Base-by-base conservation (phyloP, 176 grass and related monocot species). In the Oryza australiensis region DNA sequence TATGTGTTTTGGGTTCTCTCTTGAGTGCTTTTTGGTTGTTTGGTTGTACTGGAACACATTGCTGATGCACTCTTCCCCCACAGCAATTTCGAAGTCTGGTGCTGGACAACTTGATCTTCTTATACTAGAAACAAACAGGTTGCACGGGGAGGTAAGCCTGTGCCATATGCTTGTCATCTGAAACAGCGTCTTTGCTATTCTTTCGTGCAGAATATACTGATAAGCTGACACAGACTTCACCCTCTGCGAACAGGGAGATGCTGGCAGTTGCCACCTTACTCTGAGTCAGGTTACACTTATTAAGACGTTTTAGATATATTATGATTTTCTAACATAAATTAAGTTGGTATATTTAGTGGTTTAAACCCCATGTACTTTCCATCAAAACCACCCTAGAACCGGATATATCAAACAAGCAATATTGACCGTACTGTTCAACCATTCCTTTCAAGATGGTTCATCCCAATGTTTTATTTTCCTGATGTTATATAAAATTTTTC, bases 81-180 rank as follows among this genome's bases (percentile, higher is more conserved):
- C 80, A 83, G 86, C 26, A 67, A 83, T 88, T 73, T 88, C 80
- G 0, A 88, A 79, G 35, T 88, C 59, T 73, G 80, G 80, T 57
- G 45, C 86, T 3, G 68, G 70, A 20, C 79, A 84, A n/a, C 75
- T 78, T 62, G 60, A 83, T 49, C 76, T 66, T 35, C 76, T 80
- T 59, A 64, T 79, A 64, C 51, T 85, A 45, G 86, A 88, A 73
- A 33, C 74, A 59, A 88, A 83, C 62, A 24, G 5, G 10, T 67
- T 83, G 46, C 59, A 73, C 68, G 77, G 82, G 7, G 46, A 30
- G 59, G 73, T 84, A 80, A 83, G 76, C 26, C 13, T 27, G 3
- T 27, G 1, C 24, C 7, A 32, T 57, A 62, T 72, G 20, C 26
- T 32, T 13, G 23, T 45, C n/a, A 51, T 26, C 11, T 70, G 49